Percentiles rank a stretch among this genome's conserved stretches.
These are phyloP conservation scores for Anisodus tanguticus DNA, from an alignment of 257 asterid genomes.

Conservation along the genomic window DNA sequence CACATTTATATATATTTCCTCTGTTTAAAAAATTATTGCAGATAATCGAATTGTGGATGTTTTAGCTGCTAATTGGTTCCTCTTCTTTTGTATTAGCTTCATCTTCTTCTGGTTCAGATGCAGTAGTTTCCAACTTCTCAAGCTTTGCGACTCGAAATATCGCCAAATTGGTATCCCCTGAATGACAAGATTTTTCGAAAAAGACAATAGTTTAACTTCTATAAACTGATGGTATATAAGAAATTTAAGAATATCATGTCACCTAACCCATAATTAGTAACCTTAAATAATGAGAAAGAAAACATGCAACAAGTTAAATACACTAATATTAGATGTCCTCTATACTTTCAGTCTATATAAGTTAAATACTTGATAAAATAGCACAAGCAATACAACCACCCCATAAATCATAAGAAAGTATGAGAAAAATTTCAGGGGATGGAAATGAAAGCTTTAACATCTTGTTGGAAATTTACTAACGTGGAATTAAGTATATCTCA, in stretches of 20 bases:
- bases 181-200: not conserved
- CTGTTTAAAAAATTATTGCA: not conserved
- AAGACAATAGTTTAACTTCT: constrained; percentile 23
- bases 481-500: too few species aligned
- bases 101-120: constrained; percentile 40
- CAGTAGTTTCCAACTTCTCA: constrained; percentile 41
- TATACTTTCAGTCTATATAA: not conserved
- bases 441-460: not conserved
- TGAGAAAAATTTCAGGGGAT: not conserved
- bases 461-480: not conserved
- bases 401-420: not conserved
- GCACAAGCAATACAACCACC: not conserved
- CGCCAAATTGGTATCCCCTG: constrained; percentile 83
- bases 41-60: not conserved
- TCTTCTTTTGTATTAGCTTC: constrained; percentile 37
- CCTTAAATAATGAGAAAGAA: too few species aligned
- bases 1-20: not conserved
- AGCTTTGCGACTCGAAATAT: constrained; percentile 70
- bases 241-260: not conserved
- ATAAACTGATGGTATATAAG: not conserved
- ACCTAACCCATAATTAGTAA: not conserved
- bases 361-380: not conserved
- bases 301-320: not conserved
- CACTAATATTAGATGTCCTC: not conserved
- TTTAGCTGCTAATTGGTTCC: constrained; percentile 31